Evolutionary conservation across 2,329 filamentous ascomycete genomes (phyloP).

Genomic region (Botryotinia calthae): DNA sequence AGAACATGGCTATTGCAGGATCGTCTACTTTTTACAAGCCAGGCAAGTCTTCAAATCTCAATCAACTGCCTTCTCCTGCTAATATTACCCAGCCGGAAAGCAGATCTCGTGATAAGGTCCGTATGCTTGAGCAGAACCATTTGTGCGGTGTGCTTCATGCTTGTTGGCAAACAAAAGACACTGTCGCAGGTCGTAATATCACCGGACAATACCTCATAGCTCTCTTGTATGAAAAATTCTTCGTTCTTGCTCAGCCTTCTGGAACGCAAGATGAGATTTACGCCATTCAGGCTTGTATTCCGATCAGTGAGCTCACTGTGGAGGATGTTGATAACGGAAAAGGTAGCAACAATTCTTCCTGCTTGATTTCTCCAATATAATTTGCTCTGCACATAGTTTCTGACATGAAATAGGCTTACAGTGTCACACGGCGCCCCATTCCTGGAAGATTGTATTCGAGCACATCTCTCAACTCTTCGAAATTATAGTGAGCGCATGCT

Average conservation of each 20-base stretch:
- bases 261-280: constrained; percentile 66
- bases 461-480: constrained; percentile 75
- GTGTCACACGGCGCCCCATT: constrained; percentile 81
- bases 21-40: constrained; percentile 69
- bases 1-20: constrained; percentile 85
- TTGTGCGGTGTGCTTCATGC: constrained; percentile 82
- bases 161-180: constrained; percentile 71
- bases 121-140: constrained; percentile 74
- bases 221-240: constrained; percentile 75
- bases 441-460: constrained; percentile 90
- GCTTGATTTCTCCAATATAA: no score
- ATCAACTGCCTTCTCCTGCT: neutral
- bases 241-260: constrained; percentile 68
- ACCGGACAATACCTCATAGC: constrained; percentile 82
- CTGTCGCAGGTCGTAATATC: constrained; percentile 64
- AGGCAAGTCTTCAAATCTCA: constrained; percentile 49
- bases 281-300: constrained; percentile 71
- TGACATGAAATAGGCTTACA: constrained; percentile 62
- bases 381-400: neutral
- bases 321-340: constrained; percentile 73
- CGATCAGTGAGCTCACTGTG: constrained; percentile 61
- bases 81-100: constrained; percentile 43
- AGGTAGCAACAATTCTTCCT: constrained; percentile 46
- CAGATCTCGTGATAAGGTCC: constrained; percentile 63
- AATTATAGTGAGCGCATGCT: constrained; percentile 83